phyloP scores from a whole-genome alignment of 2,329 filamentous ascomycete genomes.

The Colletotrichum eremochloae region DNA sequence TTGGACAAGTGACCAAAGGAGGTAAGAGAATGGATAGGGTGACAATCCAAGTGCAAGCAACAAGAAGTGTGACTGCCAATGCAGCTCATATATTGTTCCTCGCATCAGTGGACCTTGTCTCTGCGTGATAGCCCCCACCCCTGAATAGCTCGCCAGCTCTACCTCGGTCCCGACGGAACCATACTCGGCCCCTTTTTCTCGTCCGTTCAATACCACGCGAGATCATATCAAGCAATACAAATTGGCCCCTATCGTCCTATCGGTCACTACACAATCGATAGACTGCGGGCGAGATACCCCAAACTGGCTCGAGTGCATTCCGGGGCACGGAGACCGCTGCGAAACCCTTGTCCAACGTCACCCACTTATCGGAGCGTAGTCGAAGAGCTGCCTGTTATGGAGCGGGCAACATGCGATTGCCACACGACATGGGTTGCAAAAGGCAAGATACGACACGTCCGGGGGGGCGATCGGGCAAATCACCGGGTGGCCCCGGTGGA shows the following conservation, averaged over 20 bases:
- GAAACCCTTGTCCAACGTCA: conserved; percentile 11
- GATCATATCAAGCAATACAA: neutral
- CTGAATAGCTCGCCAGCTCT: neutral
- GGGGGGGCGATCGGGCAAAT: conserved; percentile 14
- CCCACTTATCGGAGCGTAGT: neutral
- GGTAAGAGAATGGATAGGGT: conserved; percentile 14
- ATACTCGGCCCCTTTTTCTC: neutral
- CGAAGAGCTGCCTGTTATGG: conserved; percentile 34
- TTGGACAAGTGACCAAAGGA: conserved; percentile 29
- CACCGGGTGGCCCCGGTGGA: conserved; percentile 14
- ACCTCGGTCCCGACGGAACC: conserved; percentile 7
- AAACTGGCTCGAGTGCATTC: conserved; percentile 16
- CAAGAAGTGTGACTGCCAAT: conserved; percentile 15
- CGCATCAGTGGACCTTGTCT: conserved; percentile 6
- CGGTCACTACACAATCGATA: conserved; percentile 16
- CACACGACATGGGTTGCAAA: conserved; percentile 7
- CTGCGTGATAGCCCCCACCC: neutral
- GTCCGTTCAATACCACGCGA: neutral
- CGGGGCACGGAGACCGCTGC: conserved; percentile 2
- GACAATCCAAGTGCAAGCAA: conserved; percentile 13
- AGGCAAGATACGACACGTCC: neutral
- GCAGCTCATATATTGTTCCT: conserved; percentile 38
- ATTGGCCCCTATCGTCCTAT: neutral
- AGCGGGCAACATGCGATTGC: conserved; percentile 3
- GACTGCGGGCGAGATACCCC: conserved; percentile 25